Percentiles rank a stretch among this genome's conserved stretches.
Evolutionary conservation across 768 basidiomycete species (phyloP).

Genomic region (Gautieria morchelliformis): DNA sequence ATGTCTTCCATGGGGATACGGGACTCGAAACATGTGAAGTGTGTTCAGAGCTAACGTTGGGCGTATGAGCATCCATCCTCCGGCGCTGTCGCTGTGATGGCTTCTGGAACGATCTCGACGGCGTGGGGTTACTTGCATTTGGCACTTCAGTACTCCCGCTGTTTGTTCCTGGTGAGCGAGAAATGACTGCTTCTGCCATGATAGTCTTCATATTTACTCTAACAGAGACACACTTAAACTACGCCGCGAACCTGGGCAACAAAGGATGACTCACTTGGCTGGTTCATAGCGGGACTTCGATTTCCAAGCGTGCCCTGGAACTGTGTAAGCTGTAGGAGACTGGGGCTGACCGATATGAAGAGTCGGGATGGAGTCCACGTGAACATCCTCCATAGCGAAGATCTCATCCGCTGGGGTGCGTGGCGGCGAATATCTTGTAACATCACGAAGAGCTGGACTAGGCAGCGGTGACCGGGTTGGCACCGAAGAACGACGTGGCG

Average conservation of each 20-base stretch:
- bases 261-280: constrained; percentile 17
- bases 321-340: neutral
- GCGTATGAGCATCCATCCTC: neutral
- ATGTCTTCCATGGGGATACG: neutral
- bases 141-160: neutral
- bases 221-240: neutral
- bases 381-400: constrained; percentile 73
- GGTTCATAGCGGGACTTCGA: constrained; percentile 13
- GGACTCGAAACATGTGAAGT: neutral
- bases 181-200: constrained; percentile 59
- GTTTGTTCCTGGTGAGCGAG: constrained; percentile 1
- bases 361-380: constrained; percentile 29
- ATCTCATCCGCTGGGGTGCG: constrained; percentile 45
- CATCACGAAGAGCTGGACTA: constrained; percentile 19
- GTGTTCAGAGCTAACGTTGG: neutral
- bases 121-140: neutral
- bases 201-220: constrained; percentile 80
- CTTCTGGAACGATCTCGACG: neutral
- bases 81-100: neutral
- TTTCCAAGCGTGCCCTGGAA: constrained; percentile 23
- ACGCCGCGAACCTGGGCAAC: neutral
- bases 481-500: neutral
- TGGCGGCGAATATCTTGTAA: constrained; percentile 10
- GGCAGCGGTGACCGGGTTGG: constrained; percentile 7
- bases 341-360: constrained; percentile 18